Conservation (phyloP, 768 basidiomycete genomes). For the Kwoniella europaea region DNA sequence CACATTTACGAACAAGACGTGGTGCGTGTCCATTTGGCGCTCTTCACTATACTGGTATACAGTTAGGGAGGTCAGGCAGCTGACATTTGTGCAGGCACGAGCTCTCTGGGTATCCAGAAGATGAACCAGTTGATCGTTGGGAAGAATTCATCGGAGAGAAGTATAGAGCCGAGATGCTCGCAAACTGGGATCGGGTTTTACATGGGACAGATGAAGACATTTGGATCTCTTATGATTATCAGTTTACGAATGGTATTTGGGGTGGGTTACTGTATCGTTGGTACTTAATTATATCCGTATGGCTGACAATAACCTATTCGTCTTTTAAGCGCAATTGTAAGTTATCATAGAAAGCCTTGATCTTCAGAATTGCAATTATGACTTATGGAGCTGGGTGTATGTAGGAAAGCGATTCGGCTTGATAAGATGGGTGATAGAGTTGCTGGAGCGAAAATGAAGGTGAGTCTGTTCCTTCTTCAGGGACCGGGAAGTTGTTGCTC, state of each 20-base stretch:
- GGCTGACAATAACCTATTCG: background rate
- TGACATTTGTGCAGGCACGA: constrained; percentile 24
- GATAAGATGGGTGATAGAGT: constrained; percentile 32
- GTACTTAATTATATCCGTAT: background rate
- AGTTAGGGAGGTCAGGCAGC: no score
- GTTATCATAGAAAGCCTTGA: background rate
- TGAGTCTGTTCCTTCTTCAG: background rate
- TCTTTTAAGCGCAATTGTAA: background rate
- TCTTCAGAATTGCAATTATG: background rate
- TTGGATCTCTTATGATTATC: constrained; percentile 29
- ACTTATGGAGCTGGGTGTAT: background rate
- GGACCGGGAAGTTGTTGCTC: background rate
- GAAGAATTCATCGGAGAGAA: constrained; percentile 23
- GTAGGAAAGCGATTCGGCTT: constrained; percentile 22
- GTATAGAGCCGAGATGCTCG: constrained; percentile 13
- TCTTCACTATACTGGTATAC: background rate
- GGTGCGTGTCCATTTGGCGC: constrained; percentile 25
- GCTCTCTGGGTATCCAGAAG: constrained; percentile 36
- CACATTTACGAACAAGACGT: constrained; percentile 43
- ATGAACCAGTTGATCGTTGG: constrained; percentile 31
- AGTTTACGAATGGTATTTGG: constrained; percentile 43
- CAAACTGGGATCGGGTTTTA: constrained; percentile 27
- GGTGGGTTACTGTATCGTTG: constrained; percentile 21
- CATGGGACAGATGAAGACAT: constrained; percentile 10
- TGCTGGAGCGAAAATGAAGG: constrained; percentile 3